phyloP scores from a whole-genome alignment of 208 protist genomes.

The Trypanosoma lewisi region DNA sequence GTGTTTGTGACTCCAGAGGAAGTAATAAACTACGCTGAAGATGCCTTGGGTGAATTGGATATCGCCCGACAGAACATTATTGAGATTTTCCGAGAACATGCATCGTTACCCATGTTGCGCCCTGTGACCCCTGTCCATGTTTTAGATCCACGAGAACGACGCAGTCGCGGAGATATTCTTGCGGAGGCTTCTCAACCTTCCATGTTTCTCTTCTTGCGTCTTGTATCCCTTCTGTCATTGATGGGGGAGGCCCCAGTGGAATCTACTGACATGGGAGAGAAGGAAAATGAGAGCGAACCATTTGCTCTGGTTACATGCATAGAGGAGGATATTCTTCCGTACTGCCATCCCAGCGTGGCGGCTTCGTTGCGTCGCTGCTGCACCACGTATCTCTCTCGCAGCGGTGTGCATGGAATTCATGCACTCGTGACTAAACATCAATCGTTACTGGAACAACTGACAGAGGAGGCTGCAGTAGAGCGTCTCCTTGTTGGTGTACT shows the following conservation, averaged over 20 bases:
- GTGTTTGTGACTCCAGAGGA: constrained; percentile 23
- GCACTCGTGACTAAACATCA: constrained; percentile 30
- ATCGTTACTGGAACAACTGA: constrained; percentile 33
- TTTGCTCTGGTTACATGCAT: constrained; percentile 29
- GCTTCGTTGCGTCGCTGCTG: constrained; percentile 23
- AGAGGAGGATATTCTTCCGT: constrained; percentile 28
- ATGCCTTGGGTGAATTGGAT: constrained; percentile 18
- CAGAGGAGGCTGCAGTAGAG: constrained; percentile 32
- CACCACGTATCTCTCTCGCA: constrained; percentile 38
- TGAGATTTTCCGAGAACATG: constrained; percentile 42
- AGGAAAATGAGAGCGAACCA: not conserved
- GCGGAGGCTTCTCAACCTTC: constrained; percentile 23
- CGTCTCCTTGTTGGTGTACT: constrained; percentile 47
- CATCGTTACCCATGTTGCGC: constrained; percentile 26
- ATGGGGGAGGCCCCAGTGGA: constrained; percentile 17
- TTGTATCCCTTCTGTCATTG: constrained; percentile 26
- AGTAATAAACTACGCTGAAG: constrained; percentile 1
- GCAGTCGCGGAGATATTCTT: constrained; percentile 10
- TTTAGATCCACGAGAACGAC: not conserved
- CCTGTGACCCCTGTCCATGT: not conserved
- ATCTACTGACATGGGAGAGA: not conserved
- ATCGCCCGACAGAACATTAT: constrained; percentile 4
- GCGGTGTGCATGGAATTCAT: constrained; percentile 32
- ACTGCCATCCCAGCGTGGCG: constrained; percentile 31
- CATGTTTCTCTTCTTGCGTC: constrained; percentile 30